Conservation (phyloP, 2,329 filamentous ascomycete genomes). For the Aspergillus udagawae region DNA sequence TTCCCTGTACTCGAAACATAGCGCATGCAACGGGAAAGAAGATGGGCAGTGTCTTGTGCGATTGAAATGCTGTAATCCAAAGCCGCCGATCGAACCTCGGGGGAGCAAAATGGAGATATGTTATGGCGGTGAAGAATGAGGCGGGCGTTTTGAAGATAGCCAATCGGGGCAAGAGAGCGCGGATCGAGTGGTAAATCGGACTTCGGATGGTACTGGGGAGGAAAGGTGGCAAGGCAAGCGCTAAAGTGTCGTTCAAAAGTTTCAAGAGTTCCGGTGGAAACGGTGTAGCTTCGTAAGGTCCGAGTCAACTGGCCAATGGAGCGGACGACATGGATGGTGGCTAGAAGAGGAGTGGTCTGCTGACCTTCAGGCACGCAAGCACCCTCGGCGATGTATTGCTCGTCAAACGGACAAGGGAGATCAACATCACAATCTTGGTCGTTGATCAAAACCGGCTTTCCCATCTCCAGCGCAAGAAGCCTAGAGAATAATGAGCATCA, state of each 20-base stretch:
- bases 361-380: conserved; percentile 41
- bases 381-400: conserved; percentile 57
- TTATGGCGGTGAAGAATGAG: conserved; percentile 87
- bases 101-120: conserved; percentile 66
- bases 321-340: conserved; percentile 76
- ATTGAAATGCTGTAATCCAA: conserved; percentile 72
- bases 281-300: conserved; percentile 62
- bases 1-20: conserved; percentile 26
- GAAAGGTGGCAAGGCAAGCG: conserved; percentile 70
- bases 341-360: conserved; percentile 67
- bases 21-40: conserved; percentile 65
- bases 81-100: conserved; percentile 64
- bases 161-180: conserved; percentile 67
- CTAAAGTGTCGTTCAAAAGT: conserved; percentile 78
- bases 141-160: conserved; percentile 77
- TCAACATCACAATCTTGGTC: conserved; percentile 84
- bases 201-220: conserved; percentile 65
- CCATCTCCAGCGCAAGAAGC: conserved; percentile 72
- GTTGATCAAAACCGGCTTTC: conserved; percentile 75
- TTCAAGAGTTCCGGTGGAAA: conserved; percentile 65
- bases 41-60: conserved; percentile 71
- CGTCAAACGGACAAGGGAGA: conserved; percentile 75
- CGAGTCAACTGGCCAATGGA: conserved; percentile 71
- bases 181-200: conserved; percentile 68
- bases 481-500: conserved; percentile 31